Percentiles rank a stretch among this genome's conserved stretches.
Conservation (phyloP, 495 filamentous ascomycete genomes). For the Tetracladium marchalianum region DNA sequence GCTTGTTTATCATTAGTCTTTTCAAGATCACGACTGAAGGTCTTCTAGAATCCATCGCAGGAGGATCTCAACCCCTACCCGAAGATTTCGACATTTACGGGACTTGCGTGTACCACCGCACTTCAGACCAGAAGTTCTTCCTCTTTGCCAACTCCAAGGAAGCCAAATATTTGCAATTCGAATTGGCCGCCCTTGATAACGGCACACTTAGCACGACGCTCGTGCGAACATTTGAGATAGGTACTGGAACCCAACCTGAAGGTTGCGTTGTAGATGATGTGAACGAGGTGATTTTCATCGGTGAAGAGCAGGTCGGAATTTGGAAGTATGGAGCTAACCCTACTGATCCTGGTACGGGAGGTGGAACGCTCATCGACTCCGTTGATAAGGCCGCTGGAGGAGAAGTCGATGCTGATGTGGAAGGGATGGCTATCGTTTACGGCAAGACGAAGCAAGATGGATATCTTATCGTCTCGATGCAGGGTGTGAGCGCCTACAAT, state of each 20-base stretch:
- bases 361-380: conserved; percentile 21
- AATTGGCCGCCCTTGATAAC: conserved; percentile 17
- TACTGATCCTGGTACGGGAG: conserved; percentile 8
- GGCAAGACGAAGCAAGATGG: conserved; percentile 22
- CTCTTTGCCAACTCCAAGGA: conserved; percentile 30
- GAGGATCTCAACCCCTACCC: too few relatives aligned
- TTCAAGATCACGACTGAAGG: too few relatives aligned
- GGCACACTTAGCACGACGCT: conserved; percentile 23
- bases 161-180: conserved; percentile 26
- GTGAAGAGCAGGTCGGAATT: conserved; percentile 25
- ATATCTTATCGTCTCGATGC: conserved; percentile 26
- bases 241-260: conserved; percentile 26
- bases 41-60: too few relatives aligned
- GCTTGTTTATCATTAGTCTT: too few relatives aligned
- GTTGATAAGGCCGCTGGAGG: conserved; percentile 15
- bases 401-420: conserved; percentile 24
- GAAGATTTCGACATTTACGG: conserved; percentile 4
- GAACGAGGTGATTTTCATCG: conserved; percentile 26
- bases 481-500: conserved; percentile 28
- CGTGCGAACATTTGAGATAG: conserved; percentile 24
- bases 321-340: conserved; percentile 28
- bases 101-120: conserved; percentile 12
- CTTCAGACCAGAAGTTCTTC: conserved; percentile 18
- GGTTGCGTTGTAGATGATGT: conserved; percentile 28
- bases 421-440: conserved; percentile 27